These are phyloP conservation scores for Leccinellum luteum DNA, from an alignment of 768 basidiomycete species.

Conservation along the genomic window DNA sequence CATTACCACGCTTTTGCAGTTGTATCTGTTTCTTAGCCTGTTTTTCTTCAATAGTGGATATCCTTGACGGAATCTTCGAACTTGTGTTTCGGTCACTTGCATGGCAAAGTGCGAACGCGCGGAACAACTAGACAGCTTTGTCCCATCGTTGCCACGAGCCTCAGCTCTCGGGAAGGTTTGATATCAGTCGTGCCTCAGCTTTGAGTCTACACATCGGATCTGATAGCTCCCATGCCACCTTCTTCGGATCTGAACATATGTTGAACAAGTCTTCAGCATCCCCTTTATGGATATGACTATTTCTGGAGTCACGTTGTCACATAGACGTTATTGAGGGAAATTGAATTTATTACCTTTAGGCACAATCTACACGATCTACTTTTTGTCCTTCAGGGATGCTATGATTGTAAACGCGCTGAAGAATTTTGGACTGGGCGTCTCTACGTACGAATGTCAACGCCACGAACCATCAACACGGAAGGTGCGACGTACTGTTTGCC, in stretches of 20 bases:
- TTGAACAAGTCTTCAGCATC: constrained; percentile 92
- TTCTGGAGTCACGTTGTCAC: constrained; percentile 45
- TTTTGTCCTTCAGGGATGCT: constrained; percentile 74
- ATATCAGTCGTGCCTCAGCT: constrained; percentile 42
- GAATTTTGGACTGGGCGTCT: constrained; percentile 67
- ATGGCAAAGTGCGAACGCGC: no score
- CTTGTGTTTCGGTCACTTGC: no score
- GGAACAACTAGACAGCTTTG: constrained; percentile 78
- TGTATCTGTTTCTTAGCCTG: no score
- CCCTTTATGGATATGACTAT: constrained; percentile 92
- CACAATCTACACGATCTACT: constrained; percentile 95
- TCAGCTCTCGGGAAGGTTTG: neutral
- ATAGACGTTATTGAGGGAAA: neutral
- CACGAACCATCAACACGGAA: neutral
- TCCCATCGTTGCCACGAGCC: constrained; percentile 48
- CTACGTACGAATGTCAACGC: constrained; percentile 40
- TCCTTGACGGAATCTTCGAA: no score
- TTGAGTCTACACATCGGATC: constrained; percentile 68
- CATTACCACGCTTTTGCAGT: no score
- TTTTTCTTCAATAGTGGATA: no score
- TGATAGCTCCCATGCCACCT: constrained; percentile 86
- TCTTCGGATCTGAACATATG: constrained; percentile 94
- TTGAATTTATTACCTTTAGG: constrained; percentile 60
- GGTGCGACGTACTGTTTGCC: constrained; percentile 62
- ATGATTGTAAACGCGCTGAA: constrained; percentile 75